A percentile compares a stretch with the other conserved stretches of the same genome.
Evolutionary conservation across 2,329 filamentous ascomycete species (phyloP).

Genomic region (Corynespora cassiicola): DNA sequence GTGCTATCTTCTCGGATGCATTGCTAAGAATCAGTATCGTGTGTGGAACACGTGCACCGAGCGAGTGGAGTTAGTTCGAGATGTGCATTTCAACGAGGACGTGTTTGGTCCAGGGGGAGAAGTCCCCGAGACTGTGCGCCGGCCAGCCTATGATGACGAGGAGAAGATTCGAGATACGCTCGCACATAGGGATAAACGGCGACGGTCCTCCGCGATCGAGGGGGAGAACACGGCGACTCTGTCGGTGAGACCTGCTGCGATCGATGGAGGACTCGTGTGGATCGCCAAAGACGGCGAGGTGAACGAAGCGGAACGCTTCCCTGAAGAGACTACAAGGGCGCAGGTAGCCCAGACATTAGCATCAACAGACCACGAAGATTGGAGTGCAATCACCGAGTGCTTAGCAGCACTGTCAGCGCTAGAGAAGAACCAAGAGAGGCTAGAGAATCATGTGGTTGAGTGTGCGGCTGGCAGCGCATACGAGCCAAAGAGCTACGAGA

Average conservation of each 20-base stretch:
- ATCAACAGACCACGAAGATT: constrained; percentile 1
- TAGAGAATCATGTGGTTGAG: constrained; percentile 3
- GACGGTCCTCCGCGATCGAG: too few relatives aligned
- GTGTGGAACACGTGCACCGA: constrained; percentile 5
- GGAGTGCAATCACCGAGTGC: constrained; percentile 4
- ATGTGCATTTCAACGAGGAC: constrained; percentile 5
- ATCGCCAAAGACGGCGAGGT: constrained; percentile 6
- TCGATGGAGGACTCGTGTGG: constrained; percentile 3
- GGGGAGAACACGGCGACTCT: too few relatives aligned
- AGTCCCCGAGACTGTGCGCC: constrained; percentile 1
- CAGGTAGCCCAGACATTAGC: constrained; percentile 5
- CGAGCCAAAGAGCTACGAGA: constrained; percentile 6
- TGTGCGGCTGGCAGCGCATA: constrained; percentile 1
- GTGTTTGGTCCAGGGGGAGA: constrained; percentile 2
- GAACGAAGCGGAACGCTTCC: constrained; percentile 7
- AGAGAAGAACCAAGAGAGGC: constrained; percentile 7
- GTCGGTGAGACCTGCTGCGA: too few relatives aligned
- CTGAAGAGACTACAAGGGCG: constrained; percentile 3
- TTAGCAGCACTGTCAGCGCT: constrained; percentile 7
- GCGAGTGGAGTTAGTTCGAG: constrained; percentile 6
- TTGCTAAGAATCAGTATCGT: constrained; percentile 4
- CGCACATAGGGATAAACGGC: too few relatives aligned
- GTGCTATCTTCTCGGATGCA: constrained; percentile 4
- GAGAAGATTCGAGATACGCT: too few relatives aligned
- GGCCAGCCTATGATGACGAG: too few relatives aligned